phyloP scores from a whole-genome alignment of 2,329 filamentous ascomycete genomes.

The Cryoendolithus antarcticus region DNA sequence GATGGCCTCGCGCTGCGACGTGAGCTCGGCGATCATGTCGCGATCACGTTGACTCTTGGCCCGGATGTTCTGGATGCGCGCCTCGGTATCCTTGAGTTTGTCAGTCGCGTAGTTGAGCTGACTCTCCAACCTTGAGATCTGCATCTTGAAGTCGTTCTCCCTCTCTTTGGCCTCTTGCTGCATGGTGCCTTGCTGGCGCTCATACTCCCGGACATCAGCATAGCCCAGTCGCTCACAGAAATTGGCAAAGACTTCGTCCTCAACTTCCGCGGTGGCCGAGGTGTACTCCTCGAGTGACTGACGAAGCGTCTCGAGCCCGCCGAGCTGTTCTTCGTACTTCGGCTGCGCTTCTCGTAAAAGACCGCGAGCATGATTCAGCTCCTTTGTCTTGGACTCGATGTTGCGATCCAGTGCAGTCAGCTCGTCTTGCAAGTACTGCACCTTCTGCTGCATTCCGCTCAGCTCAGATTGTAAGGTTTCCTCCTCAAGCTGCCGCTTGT shows the following conservation, averaged over 20 bases:
- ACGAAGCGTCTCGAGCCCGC: slow-evolving; percentile 52
- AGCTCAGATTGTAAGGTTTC: slow-evolving; percentile 72
- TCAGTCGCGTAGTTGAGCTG: slow-evolving; percentile 55
- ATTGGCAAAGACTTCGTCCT: slow-evolving; percentile 72
- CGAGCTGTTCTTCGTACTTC: slow-evolving; percentile 61
- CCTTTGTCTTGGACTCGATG: slow-evolving; percentile 68
- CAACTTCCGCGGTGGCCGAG: slow-evolving; percentile 61
- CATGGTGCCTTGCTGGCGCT: slow-evolving; percentile 80
- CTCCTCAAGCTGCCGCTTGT: slow-evolving; percentile 64
- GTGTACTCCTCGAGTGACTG: slow-evolving; percentile 44
- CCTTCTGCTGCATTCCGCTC: slow-evolving; percentile 62
- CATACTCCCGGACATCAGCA: slow-evolving; percentile 79
- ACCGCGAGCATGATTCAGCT: slow-evolving; percentile 59
- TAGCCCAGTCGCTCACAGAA: slow-evolving; percentile 87
- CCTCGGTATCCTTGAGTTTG: slow-evolving; percentile 55
- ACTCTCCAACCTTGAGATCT: slow-evolving; percentile 52
- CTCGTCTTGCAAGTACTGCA: slow-evolving; percentile 62
- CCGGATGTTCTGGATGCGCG: slow-evolving; percentile 57
- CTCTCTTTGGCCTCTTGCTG: slow-evolving; percentile 85
- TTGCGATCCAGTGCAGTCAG: slow-evolving; percentile 70
- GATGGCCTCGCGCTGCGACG: slow-evolving; percentile 60
- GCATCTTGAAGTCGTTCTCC: slow-evolving; percentile 73
- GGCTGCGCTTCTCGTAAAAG: slow-evolving; percentile 66
- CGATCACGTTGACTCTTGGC: slow-evolving; percentile 54
- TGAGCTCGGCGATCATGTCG: slow-evolving; percentile 56